phyloP scores from a whole-genome alignment of 768 basidiomycete genomes.

The Lactifluus pinguis region DNA sequence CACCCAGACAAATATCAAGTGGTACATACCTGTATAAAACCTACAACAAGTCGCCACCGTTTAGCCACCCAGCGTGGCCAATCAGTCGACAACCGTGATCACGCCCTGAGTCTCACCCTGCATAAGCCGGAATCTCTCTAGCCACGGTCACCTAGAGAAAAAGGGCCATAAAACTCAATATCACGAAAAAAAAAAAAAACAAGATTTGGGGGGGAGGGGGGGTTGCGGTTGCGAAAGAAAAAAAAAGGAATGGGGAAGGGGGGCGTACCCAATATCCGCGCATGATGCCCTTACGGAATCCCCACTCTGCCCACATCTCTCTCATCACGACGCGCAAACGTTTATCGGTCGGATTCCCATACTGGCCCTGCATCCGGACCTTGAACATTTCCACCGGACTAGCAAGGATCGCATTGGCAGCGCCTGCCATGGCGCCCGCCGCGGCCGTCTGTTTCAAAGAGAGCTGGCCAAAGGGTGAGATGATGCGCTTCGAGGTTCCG shows the following conservation, averaged over 20 bases:
- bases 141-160: conserved; percentile 67
- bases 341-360: conserved; percentile 74
- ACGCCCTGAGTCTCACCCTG: conserved; percentile 42
- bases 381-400: conserved; percentile 99
- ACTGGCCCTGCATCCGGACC: conserved; percentile 95
- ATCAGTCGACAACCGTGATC: too few species aligned
- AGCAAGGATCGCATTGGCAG: conserved; percentile 81
- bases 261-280: conserved; percentile 84
- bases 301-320: conserved; percentile 86
- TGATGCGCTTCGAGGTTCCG: conserved; percentile 64
- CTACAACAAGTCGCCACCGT: conserved; percentile 27
- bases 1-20: background rate
- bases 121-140: conserved; percentile 94
- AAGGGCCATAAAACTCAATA: background rate
- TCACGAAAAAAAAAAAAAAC: background rate
- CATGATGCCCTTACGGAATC: conserved; percentile 86
- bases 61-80: background rate
- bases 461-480: conserved; percentile 84
- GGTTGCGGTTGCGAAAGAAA: background rate
- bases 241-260: background rate
- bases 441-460: conserved; percentile 70
- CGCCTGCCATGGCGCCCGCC: conserved; percentile 91
- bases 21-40: conserved; percentile 52
- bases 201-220: too few species aligned
- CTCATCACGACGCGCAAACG: conserved; percentile 56